Percentiles rank a stretch among this genome's conserved stretches.
Conservation (phyloP, 2,329 filamentous ascomycete genomes). For the Alternaria tenuissima region DNA sequence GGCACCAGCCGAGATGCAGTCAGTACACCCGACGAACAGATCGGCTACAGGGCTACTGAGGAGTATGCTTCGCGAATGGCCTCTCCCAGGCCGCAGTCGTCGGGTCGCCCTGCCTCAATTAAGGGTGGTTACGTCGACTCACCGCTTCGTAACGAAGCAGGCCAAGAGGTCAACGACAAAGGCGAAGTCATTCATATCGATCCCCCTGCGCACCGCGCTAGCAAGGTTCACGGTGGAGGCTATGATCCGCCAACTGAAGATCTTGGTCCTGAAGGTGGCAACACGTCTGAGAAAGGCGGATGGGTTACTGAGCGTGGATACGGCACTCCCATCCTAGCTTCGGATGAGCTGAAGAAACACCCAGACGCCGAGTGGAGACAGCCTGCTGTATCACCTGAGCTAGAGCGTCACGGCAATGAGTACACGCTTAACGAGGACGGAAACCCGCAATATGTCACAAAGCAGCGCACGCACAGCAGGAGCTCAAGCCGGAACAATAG, state of each 20-base stretch:
- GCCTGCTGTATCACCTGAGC: slow-evolving; percentile 80
- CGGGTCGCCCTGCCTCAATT: slow-evolving; percentile 56
- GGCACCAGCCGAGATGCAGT: slow-evolving; percentile 69
- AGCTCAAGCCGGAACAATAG: slow-evolving; percentile 63
- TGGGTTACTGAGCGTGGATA: slow-evolving; percentile 69
- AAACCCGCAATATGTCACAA: slow-evolving; percentile 55
- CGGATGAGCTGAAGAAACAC: slow-evolving; percentile 84
- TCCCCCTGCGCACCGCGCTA: slow-evolving; percentile 62
- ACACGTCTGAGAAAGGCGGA: slow-evolving; percentile 56
- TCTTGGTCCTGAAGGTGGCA: slow-evolving; percentile 56
- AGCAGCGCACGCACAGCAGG: slow-evolving; percentile 62
- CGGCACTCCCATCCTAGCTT: slow-evolving; percentile 82
- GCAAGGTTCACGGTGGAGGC: slow-evolving; percentile 58
- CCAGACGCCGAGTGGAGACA: slow-evolving; percentile 73
- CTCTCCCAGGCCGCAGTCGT: slow-evolving; percentile 68
- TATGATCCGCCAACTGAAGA: slow-evolving; percentile 63
- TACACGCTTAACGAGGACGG: slow-evolving; percentile 59
- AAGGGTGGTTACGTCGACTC: slow-evolving; percentile 60
- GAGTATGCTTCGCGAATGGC: slow-evolving; percentile 80
- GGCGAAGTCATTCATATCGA: slow-evolving; percentile 80
- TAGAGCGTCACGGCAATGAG: slow-evolving; percentile 63
- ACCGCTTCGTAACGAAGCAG: slow-evolving; percentile 59
- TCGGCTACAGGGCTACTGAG: slow-evolving; percentile 87
- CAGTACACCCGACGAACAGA: slow-evolving; percentile 87
- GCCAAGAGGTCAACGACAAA: slow-evolving; percentile 58